Conservation (phyloP, 352 stramenopile genomes). For the Pythium myriotylum region DNA sequence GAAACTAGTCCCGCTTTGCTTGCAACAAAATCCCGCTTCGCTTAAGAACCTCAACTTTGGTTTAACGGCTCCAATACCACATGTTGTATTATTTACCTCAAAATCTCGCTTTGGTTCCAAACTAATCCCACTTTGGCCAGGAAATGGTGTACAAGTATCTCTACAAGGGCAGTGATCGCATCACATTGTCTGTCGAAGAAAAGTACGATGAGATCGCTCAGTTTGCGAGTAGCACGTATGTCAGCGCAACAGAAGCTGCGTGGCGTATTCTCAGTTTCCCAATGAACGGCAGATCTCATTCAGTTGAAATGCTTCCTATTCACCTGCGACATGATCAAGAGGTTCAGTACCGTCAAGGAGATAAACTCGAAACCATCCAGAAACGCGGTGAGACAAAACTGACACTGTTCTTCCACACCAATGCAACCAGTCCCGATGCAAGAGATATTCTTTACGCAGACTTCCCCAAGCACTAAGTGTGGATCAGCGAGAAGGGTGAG, state of each 20-base stretch:
- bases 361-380: too few relatives aligned
- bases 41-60: too few relatives aligned
- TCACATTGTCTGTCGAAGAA: conserved; percentile 4
- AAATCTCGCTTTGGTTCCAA: conserved; percentile 1
- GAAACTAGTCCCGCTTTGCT: conserved; percentile 3
- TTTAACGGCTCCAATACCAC: too few relatives aligned
- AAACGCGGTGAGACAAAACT: too few relatives aligned
- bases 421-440: too few relatives aligned
- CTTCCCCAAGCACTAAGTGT: too few relatives aligned
- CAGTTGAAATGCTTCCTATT: conserved; percentile 1
- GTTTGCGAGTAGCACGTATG: conserved; percentile 9
- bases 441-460: too few relatives aligned
- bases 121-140: conserved; percentile 2
- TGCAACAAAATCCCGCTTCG: conserved; percentile 1
- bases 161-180: conserved; percentile 41
- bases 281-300: conserved; percentile 9
- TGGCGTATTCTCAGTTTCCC: conserved; percentile 12
- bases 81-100: too few relatives aligned
- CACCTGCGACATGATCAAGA: conserved; percentile 5
- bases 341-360: too few relatives aligned
- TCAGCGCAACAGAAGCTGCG: conserved; percentile 3
- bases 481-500: too few relatives aligned
- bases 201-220: too few relatives aligned
- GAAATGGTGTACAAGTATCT: conserved; percentile 33
- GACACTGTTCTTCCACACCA: too few relatives aligned